These are phyloP conservation scores for Gloeopeniophorella convolvens DNA, from an alignment of 768 basidiomycete genomes.

Conservation along the genomic window DNA sequence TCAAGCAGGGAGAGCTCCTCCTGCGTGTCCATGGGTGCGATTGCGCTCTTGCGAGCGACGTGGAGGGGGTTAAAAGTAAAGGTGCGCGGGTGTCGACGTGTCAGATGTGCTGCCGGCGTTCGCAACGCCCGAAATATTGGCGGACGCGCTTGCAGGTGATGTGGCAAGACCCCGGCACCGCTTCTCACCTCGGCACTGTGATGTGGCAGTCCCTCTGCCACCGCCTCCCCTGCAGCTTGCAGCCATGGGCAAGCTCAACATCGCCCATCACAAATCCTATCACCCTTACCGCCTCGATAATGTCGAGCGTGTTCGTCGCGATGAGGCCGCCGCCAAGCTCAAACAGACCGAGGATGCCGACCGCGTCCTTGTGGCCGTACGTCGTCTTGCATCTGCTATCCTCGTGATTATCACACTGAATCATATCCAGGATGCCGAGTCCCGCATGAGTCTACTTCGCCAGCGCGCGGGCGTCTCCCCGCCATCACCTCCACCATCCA, in stretches of 20 bases:
- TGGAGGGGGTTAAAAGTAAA: too few species aligned
- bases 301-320: constrained; percentile 69
- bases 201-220: background rate
- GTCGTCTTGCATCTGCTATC: constrained; percentile 22
- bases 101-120: too few species aligned
- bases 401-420: constrained; percentile 3
- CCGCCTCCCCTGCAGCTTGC: background rate
- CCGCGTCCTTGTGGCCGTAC: constrained; percentile 61
- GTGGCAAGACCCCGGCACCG: constrained; percentile 10
- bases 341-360: constrained; percentile 69
- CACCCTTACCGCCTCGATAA: constrained; percentile 83
- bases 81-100: too few species aligned
- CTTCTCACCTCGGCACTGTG: too few species aligned
- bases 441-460: constrained; percentile 59
- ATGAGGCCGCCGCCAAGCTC: constrained; percentile 71
- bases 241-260: constrained; percentile 78
- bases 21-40: constrained; percentile 43
- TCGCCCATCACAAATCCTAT: constrained; percentile 88
- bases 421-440: constrained; percentile 64
- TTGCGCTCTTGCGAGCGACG: constrained; percentile 50
- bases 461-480: constrained; percentile 45
- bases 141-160: background rate
- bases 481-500: background rate
- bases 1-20: constrained; percentile 19
- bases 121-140: too few species aligned